Base-by-base conservation (phyloP, 345 rosid genomes). In the Adansonia digitata region DNA sequence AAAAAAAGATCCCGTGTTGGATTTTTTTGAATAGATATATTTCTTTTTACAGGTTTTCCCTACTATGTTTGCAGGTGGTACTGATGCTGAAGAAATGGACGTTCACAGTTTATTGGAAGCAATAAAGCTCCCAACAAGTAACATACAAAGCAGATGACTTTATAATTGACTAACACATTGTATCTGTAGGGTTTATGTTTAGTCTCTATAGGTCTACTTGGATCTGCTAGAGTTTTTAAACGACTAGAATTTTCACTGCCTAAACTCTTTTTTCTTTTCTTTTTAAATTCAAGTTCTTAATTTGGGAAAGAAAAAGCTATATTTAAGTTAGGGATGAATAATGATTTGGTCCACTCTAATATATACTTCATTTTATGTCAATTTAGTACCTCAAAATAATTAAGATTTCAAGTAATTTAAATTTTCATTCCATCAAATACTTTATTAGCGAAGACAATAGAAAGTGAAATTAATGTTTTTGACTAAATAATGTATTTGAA, bases 61-160 rank as follows among this genome's bases (percentile, higher is more conserved):
- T 61, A 18, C 17, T 11, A 4, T 71, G 77, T 62, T 24, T 74
- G 79, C 79, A 74, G 86, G 79, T 68, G 77, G 64, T 77, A 69
- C 78, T 43, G 84, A 76, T 13, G 63, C 80, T 29, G 90, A 87
- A 78, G 98, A 85, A 79, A 75, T 51, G 46, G 88, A 92, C 75
- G 87, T 82, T 26, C 94, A 89, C 74, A 83, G 83, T 81, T 78
- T 89, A 74, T 69, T 86, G 64, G 83, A 82, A 48, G 77, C 83
- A 22, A 69, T 94, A 49, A 80, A 82, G 81, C 88, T 75, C n/a
- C 97, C 97, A 17, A 84, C 80, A 34, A 89, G 72, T 61, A n/a
- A n/a, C n/a, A 24, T 46, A 48, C 18, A 22, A 14, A 46, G 10
- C 42, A 11, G 46, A 42, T 57, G 56, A 49, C 61, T 74, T 45